phyloP scores from a whole-genome alignment of 2,329 filamentous ascomycete species.

The Aspergillus viridinutans region DNA sequence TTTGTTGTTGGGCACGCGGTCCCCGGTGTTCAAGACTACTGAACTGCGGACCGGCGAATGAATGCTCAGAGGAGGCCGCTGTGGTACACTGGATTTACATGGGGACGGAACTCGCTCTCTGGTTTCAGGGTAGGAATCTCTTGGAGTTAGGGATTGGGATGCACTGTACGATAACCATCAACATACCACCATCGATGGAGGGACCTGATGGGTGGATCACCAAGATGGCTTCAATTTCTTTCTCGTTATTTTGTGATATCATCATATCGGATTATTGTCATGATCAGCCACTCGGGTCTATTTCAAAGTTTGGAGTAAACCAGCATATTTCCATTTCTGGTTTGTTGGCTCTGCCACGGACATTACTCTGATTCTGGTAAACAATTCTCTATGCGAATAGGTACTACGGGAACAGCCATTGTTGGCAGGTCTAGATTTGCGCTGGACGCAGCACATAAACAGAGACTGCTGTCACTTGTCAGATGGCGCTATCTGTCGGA shows the following conservation, averaged over 20 bases:
- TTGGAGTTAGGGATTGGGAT: slow-evolving; percentile 30
- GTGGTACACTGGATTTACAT: background rate
- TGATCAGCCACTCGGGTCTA: background rate
- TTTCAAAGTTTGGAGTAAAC: background rate
- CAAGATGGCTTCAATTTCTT: background rate
- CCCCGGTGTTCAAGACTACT: background rate
- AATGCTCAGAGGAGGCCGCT: background rate
- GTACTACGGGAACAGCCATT: background rate
- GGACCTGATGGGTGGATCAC: slow-evolving; percentile 18
- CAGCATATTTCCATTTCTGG: background rate
- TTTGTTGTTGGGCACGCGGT: background rate
- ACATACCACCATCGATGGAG: slow-evolving; percentile 13
- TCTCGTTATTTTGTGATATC: slow-evolving; percentile 19
- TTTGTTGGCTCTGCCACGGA: background rate
- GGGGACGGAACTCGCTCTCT: slow-evolving; percentile 11
- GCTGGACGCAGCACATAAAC: background rate
- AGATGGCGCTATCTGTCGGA: background rate
- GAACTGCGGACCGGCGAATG: background rate
- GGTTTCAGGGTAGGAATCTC: slow-evolving; percentile 17
- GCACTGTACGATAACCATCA: slow-evolving; percentile 33
- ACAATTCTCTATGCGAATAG: background rate
- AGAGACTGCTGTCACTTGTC: background rate
- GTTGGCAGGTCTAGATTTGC: background rate
- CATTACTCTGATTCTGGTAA: background rate
- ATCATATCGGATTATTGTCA: slow-evolving; percentile 2